Evolutionary conservation across 345 rosid species (phyloP).

Genomic region (Mercurialis annua): DNA sequence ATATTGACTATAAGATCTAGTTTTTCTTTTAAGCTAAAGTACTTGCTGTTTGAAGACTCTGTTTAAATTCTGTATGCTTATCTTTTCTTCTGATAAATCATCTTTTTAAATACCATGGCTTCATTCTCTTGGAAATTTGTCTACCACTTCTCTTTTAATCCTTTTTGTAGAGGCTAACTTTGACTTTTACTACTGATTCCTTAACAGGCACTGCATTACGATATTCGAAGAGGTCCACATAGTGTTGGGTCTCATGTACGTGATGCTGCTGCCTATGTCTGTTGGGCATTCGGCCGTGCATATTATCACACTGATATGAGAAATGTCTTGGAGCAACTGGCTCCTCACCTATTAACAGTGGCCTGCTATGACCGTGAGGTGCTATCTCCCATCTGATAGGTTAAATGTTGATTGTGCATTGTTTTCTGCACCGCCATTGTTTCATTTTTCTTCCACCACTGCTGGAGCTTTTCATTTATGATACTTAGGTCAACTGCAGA

Average conservation of each 20-base stretch:
- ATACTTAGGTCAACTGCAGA: slow-evolving; percentile 88
- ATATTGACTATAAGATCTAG: not conserved
- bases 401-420: slow-evolving; percentile 20
- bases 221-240: slow-evolving; percentile 95
- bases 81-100: not conserved
- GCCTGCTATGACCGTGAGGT: slow-evolving; percentile 98
- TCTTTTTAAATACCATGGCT: not conserved
- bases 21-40: not conserved
- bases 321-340: slow-evolving; percentile 73
- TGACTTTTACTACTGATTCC: slow-evolving; percentile 9
- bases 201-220: slow-evolving; percentile 89
- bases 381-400: slow-evolving; percentile 14
- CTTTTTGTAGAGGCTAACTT: not conserved
- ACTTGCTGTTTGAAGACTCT: not conserved
- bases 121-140: not conserved
- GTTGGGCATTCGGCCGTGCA: slow-evolving; percentile 99
- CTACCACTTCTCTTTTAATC: too few species aligned
- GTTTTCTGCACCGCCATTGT: slow-evolving; percentile 11
- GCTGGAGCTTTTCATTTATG: slow-evolving; percentile 18
- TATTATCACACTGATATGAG: slow-evolving; percentile 85
- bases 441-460: slow-evolving; percentile 2
- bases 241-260: slow-evolving; percentile 99
- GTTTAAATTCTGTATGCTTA: not conserved
- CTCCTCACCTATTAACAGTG: slow-evolving; percentile 82
- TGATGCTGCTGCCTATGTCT: slow-evolving; percentile 99